phyloP scores from a whole-genome alignment of 2,329 filamentous ascomycete species.

The Colletotrichum liriopes region DNA sequence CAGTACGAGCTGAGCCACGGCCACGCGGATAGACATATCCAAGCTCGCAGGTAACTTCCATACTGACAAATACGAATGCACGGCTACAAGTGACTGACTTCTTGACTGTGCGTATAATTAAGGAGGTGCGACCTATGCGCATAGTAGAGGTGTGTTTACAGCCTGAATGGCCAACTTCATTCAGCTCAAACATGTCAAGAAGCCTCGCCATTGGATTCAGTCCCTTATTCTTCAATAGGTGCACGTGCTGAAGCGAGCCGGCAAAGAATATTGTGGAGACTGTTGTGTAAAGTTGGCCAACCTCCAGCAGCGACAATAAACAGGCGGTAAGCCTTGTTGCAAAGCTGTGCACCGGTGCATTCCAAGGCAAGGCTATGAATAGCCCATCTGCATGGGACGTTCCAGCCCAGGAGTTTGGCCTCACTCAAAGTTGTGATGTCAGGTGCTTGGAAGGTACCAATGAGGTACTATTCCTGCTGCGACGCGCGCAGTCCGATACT shows the following conservation, averaged over 20 bases:
- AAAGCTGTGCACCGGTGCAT: slow-evolving; percentile 16
- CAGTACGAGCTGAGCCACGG: no score
- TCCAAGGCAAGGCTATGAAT: slow-evolving; percentile 4
- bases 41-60: not conserved
- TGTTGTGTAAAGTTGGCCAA: not conserved
- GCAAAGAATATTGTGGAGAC: not conserved
- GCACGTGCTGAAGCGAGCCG: not conserved
- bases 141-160: no score
- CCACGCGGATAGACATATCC: not conserved
- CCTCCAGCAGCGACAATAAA: not conserved
- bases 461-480: not conserved
- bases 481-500: not conserved
- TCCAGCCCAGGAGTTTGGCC: slow-evolving; percentile 30
- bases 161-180: not conserved
- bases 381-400: slow-evolving; percentile 6
- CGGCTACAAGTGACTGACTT: not conserved
- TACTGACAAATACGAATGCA: not conserved
- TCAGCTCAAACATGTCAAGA: not conserved
- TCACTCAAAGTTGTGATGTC: slow-evolving; percentile 31
- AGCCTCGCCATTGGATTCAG: not conserved
- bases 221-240: not conserved
- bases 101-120: not conserved
- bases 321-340: slow-evolving; percentile 13
- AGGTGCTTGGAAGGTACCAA: slow-evolving; percentile 4
- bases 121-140: no score